Percentiles rank a stretch among this genome's conserved stretches.
These are phyloP conservation scores for Kwoniella europaea DNA, from an alignment of 768 basidiomycete genomes.

Conservation along the genomic window DNA sequence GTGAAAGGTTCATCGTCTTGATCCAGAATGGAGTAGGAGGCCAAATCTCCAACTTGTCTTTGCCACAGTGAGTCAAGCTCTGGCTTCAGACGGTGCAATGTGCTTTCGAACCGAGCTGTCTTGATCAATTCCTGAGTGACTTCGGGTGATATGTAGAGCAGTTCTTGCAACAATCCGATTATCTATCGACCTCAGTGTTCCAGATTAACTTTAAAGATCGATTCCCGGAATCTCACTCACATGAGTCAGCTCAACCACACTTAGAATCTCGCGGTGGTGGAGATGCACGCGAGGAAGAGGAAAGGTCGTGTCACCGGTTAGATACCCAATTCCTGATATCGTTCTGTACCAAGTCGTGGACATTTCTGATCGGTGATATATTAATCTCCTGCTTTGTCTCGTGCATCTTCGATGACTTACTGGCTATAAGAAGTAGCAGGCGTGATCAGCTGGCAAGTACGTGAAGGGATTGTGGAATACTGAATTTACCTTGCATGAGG, in stretches of 20 bases:
- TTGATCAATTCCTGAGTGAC: constrained; percentile 11
- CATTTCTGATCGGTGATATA: not conserved
- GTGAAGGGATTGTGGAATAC: not conserved
- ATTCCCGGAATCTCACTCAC: not conserved
- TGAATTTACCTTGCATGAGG: constrained; percentile 1
- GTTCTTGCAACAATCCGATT: constrained; percentile 3
- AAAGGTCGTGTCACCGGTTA: constrained; percentile 3
- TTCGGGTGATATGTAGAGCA: constrained; percentile 2
- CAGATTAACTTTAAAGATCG: no score
- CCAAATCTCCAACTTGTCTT: not conserved
- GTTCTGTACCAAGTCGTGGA: constrained; percentile 7
- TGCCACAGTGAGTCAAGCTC: constrained; percentile 3
- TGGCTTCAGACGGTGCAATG: constrained; percentile 1
- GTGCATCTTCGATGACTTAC: not conserved
- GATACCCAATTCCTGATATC: constrained; percentile 5
- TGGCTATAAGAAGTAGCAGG: not conserved
- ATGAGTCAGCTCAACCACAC: constrained; percentile 1
- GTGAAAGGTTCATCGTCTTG: not conserved
- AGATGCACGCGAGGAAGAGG: constrained; percentile 5
- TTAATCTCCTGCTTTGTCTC: no score
- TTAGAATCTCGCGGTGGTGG: not conserved
- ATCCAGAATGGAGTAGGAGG: not conserved
- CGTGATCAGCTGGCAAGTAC: not conserved
- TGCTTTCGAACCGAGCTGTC: constrained; percentile 10
- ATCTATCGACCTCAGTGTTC: not conserved